Conservation (phyloP, 495 filamentous ascomycete species). For the Astrothelium subdiscretum region DNA sequence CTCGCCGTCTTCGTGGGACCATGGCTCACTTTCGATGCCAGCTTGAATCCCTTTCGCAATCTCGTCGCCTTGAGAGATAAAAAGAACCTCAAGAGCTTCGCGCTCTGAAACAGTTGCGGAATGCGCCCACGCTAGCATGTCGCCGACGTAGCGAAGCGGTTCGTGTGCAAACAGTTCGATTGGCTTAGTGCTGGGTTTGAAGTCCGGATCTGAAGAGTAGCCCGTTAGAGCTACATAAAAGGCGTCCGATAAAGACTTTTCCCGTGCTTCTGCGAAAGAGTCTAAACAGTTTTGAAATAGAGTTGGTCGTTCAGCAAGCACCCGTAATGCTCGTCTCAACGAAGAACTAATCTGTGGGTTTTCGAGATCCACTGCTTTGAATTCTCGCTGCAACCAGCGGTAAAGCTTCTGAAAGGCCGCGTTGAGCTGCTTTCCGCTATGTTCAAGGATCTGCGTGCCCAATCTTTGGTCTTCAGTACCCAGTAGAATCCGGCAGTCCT, state of each 20-base stretch:
- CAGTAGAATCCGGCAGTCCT: conserved; percentile 77
- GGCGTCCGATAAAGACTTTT: conserved; percentile 74
- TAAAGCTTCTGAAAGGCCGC: conserved; percentile 89
- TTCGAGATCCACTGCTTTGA: conserved; percentile 85
- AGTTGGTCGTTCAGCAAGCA: conserved; percentile 78
- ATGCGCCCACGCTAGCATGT: conserved; percentile 97
- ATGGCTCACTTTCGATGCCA: conserved; percentile 76
- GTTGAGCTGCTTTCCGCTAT: conserved; percentile 76
- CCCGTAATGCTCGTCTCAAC: conserved; percentile 72
- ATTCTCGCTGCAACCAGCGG: conserved; percentile 86
- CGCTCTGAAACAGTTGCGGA: conserved; percentile 87
- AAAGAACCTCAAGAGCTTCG: conserved; percentile 83
- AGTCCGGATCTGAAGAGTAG: conserved; percentile 32
- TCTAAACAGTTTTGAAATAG: conserved; percentile 91
- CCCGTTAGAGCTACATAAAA: conserved; percentile 89
- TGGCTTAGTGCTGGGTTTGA: conserved; percentile 56
- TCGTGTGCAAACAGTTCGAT: conserved; percentile 94
- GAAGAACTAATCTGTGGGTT: conserved; percentile 84
- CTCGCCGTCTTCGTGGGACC: conserved; percentile 48
- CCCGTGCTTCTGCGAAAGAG: conserved; percentile 83
- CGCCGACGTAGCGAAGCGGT: conserved; percentile 81
- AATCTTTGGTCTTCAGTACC: conserved; percentile 82
- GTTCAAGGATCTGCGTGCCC: conserved; percentile 81
- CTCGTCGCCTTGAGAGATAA: conserved; percentile 85
- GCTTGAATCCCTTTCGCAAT: conserved; percentile 76